Base-by-base conservation (phyloP, 306 rosid genomes). In the Casuarina glauca region DNA sequence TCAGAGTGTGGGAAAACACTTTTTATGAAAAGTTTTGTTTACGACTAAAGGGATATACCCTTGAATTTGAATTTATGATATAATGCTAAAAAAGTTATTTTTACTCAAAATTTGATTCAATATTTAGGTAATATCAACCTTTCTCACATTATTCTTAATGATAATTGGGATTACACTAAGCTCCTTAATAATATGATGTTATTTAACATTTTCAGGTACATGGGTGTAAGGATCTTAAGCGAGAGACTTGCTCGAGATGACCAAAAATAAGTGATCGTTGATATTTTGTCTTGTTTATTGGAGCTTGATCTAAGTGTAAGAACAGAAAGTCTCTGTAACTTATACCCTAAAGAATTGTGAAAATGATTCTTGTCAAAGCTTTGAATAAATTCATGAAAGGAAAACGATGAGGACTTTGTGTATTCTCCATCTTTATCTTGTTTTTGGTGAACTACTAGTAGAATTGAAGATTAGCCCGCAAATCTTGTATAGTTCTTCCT, bases 171-270 rank as follows among this genome's bases (percentile, higher is more conserved):
- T 44, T 4, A 44, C 19, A 7, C 20, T 26, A 26, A 26, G 32
- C 32, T 26, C 32, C 32, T 36, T 16, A 15, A 16, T 64, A 39
- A 64, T 64, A 46, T 19, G 4, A 13, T 38, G 45, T 55, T 44
- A 9, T 17, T 74, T 82, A 0, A 61, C 69, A 3, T 53, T 43
- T 78, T 85, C 86, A 93, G 97, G 90, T 93, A 93, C 73, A 83
- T 88, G 97, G 95, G 97, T 73, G 76, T 86, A 32, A 83, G 76
- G 80, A 93, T 93, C 51, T 75, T 87, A 73, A 86, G 50, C 42
- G 86, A 90, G 73, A 91, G 97, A 67, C 84, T 83, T 61, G 80
- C 71, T 0, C 45, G 6, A 0, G 61, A 69, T 0, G 32, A 64
- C 16, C 48, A 5, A 69, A 58, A 81, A 48, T 68, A 53, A 61